These are phyloP conservation scores for Mimosa bimucronata DNA, from an alignment of 306 rosid genomes.

Conservation along the genomic window DNA sequence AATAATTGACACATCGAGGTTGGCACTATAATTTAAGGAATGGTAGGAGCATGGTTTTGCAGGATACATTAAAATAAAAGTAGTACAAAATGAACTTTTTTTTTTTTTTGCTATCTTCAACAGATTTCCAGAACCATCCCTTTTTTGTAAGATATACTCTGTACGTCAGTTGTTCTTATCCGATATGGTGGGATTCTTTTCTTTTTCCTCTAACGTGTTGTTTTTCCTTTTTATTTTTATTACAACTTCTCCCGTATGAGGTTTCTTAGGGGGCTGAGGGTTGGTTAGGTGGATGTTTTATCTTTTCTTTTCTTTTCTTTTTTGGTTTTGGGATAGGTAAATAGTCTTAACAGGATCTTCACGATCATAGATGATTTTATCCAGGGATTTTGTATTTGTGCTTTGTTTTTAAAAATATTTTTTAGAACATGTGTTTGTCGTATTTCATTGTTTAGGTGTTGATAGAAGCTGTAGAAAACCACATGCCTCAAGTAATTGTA, in stretches of 20 bases:
- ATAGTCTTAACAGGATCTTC: not conserved
- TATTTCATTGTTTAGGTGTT: slow-evolving; percentile 61
- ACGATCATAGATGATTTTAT: not conserved
- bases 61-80: not conserved
- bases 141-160: slow-evolving; percentile 10
- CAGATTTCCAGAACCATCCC: not conserved
- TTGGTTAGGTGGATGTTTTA: not conserved
- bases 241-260: not conserved
- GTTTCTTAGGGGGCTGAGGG: not conserved
- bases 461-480: slow-evolving; percentile 99
- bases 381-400: slow-evolving; percentile 27
- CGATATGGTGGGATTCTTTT: not conserved
- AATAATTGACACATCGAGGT: not conserved
- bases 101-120: not conserved
- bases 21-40: not conserved
- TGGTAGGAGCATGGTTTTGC: not conserved
- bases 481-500: slow-evolving; percentile 97
- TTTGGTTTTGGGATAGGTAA: not conserved
- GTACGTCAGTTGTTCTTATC: slow-evolving; percentile 3
- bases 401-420: not conserved
- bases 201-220: slow-evolving; percentile 21
- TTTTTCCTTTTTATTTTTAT: slow-evolving; percentile 11
- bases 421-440: slow-evolving; percentile 6
- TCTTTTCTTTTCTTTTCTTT: too few species aligned
- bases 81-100: not conserved